Evolutionary conservation across 2,329 filamentous ascomycete species (phyloP).

Genomic region (Reticulascus tulasneorum): DNA sequence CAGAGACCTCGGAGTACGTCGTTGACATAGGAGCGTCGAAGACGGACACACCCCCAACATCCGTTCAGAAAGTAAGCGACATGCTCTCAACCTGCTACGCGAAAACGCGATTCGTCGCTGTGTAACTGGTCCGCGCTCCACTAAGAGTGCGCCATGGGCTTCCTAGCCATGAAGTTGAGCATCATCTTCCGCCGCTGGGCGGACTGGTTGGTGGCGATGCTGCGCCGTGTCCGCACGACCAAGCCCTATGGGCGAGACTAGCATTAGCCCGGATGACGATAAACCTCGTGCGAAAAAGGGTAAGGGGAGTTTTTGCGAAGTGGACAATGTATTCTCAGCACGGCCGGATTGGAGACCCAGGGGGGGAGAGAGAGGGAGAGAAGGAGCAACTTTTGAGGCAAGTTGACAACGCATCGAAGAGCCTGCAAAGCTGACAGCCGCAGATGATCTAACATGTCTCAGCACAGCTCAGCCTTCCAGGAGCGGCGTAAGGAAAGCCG

Average conservation of each 20-base stretch:
- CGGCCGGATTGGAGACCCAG: neutral
- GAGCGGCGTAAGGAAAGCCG: neutral
- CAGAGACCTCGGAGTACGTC: neutral
- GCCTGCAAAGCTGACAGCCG: conserved; percentile 2
- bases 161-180: neutral
- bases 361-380: neutral
- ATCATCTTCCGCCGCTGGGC: neutral
- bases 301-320: neutral
- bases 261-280: neutral
- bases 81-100: too few relatives aligned
- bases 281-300: neutral
- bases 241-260: too few relatives aligned
- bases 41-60: neutral
- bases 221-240: conserved; percentile 1
- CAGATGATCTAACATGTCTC: conserved; percentile 1
- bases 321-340: neutral
- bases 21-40: neutral
- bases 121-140: neutral
- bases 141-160: neutral
- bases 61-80: too few relatives aligned
- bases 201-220: neutral
- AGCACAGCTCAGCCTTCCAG: conserved; percentile 3
- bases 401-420: conserved; percentile 9
- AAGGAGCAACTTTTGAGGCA: too few relatives aligned
- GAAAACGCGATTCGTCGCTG: neutral